phyloP scores from a whole-genome alignment of 805 yeast genomes.

The Debaryomyces maramus region DNA sequence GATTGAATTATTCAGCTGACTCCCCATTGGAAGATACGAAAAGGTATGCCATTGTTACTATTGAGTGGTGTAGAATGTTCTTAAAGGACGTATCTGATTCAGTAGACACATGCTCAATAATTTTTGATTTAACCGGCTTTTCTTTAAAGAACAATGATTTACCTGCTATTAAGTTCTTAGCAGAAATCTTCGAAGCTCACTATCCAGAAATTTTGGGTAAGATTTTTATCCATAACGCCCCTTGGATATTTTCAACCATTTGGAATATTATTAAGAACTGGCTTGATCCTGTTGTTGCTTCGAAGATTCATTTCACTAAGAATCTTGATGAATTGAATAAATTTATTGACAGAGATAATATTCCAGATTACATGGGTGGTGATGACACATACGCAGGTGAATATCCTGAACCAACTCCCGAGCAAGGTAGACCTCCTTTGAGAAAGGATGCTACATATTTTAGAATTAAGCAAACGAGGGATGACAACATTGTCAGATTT shows the following conservation, averaged over 20 bases:
- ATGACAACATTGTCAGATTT: conserved; percentile 51
- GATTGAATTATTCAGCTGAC: conserved; percentile 57
- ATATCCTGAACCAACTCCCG: conserved; percentile 7
- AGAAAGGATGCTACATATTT: conserved; percentile 42
- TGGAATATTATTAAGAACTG: conserved; percentile 91
- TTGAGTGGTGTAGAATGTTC: conserved; percentile 80
- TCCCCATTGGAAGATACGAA: conserved; percentile 68
- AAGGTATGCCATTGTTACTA: conserved; percentile 68
- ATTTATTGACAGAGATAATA: conserved; percentile 52
- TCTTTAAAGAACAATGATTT: conserved; percentile 92
- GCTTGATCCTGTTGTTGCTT: conserved; percentile 92
- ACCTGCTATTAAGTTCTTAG: conserved; percentile 83
- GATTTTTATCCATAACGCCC: conserved; percentile 87
- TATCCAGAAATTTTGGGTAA: conserved; percentile 92
- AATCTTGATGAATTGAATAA: conserved; percentile 59
- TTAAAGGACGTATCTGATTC: conserved; percentile 59
- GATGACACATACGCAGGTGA: conserved; percentile 28
- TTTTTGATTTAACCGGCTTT: conserved; percentile 86
- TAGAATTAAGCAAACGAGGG: conserved; percentile 51
- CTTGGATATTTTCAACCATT: conserved; percentile 93
- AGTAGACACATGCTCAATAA: conserved; percentile 60
- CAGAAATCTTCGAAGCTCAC: conserved; percentile 89
- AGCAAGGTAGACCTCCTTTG: conserved; percentile 9
- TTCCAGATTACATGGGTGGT: conserved; percentile 76
- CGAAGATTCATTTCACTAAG: conserved; percentile 80